These are phyloP conservation scores for Candida palmyrensis DNA, from an alignment of 805 yeast species.

Conservation along the genomic window DNA sequence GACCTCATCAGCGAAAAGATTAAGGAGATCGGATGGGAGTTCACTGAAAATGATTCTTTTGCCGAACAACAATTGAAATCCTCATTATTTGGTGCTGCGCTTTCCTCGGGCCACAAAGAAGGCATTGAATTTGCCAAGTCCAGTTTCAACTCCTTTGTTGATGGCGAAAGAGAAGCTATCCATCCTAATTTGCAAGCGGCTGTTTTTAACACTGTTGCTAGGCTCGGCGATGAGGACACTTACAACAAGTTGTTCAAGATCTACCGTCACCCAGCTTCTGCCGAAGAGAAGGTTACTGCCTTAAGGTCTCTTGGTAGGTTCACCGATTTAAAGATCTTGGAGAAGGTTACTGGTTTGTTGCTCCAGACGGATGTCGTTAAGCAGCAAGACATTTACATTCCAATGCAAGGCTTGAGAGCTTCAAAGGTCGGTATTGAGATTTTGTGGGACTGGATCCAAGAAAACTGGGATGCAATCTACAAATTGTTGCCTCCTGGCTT, in stretches of 20 bases:
- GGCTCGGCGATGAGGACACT: constrained; percentile 54
- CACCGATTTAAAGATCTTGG: constrained; percentile 44
- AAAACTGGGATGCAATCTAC: constrained; percentile 66
- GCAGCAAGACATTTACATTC: constrained; percentile 69
- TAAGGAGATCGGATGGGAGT: constrained; percentile 59
- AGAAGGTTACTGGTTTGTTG: constrained; percentile 51
- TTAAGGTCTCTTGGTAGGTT: constrained; percentile 66
- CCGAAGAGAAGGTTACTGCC: constrained; percentile 68
- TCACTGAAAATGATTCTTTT: constrained; percentile 50
- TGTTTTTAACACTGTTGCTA: constrained; percentile 64
- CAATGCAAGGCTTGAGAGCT: constrained; percentile 67
- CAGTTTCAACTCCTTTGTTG: constrained; percentile 48
- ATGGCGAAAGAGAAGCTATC: constrained; percentile 64
- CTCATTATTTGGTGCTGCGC: constrained; percentile 57
- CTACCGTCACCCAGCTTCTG: constrained; percentile 54
- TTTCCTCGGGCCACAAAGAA: constrained; percentile 42
- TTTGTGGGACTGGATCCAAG: constrained; percentile 68
- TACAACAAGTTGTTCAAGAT: constrained; percentile 59
- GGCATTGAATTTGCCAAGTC: constrained; percentile 43
- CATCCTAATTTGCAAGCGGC: constrained; percentile 69
- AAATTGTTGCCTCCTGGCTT: constrained; percentile 75
- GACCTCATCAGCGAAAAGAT: constrained; percentile 53
- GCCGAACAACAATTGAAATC: constrained; percentile 65
- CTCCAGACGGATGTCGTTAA: constrained; percentile 55
- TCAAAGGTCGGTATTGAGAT: constrained; percentile 62